These are phyloP conservation scores for Alnus rubra DNA, from an alignment of 306 rosid species.

Conservation along the genomic window DNA sequence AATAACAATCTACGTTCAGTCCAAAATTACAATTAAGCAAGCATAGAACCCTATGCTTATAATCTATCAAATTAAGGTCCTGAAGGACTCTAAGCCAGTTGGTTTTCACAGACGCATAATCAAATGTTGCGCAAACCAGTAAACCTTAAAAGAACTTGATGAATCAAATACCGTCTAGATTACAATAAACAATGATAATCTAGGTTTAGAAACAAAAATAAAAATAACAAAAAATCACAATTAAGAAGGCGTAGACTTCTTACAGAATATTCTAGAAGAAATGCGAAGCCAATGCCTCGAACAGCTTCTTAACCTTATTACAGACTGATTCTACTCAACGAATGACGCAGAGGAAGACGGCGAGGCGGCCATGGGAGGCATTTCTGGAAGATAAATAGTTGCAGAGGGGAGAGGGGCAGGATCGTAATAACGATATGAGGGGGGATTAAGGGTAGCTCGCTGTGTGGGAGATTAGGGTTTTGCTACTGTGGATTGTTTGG, in stretches of 20 bases:
- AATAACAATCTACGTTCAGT: conserved; percentile 25
- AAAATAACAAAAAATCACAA: not conserved
- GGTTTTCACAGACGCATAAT: not conserved
- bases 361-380: conserved; percentile 26
- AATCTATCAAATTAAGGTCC: conserved; percentile 15
- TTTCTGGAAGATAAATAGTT: conserved; percentile 9
- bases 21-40: not conserved
- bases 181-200: conserved; percentile 21
- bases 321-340: conserved; percentile 19
- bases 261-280: conserved; percentile 27
- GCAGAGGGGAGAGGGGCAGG: conserved; percentile 29
- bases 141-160: not conserved
- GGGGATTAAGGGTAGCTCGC: not conserved
- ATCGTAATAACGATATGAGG: conserved; percentile 31
- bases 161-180: conserved; percentile 10
- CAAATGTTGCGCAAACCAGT: not conserved
- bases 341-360: conserved; percentile 15
- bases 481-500: conserved; percentile 27
- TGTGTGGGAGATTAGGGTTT: conserved; percentile 19
- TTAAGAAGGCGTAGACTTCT: conserved; percentile 2
- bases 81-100: not conserved
- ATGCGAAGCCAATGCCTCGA: conserved; percentile 21
- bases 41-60: not conserved
- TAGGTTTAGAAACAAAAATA: conserved; percentile 19
- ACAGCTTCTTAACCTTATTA: conserved; percentile 28